A percentile compares a stretch with the other conserved stretches of the same genome.
Evolutionary conservation across 345 rosid species (phyloP).

Genomic region (Capsella bursapastoris): DNA sequence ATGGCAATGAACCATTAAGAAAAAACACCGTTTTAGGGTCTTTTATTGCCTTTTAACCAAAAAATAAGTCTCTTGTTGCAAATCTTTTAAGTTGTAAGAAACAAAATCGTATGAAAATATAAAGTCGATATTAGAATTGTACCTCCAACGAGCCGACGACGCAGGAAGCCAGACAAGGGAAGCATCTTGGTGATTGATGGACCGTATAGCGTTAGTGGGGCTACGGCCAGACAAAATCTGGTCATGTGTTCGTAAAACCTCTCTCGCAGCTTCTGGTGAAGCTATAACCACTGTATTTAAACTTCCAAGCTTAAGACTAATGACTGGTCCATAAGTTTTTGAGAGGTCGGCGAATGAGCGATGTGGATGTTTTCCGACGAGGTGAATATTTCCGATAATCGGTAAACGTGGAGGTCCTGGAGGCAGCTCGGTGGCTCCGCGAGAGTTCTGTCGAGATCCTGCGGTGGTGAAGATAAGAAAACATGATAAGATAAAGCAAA

Average conservation of each 20-base stretch:
- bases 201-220: slow-evolving; percentile 17
- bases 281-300: slow-evolving; percentile 17
- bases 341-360: slow-evolving; percentile 43
- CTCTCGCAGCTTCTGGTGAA: slow-evolving; percentile 33
- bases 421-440: neutral
- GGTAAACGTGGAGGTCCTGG: slow-evolving; percentile 46
- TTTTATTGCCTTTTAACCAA: neutral
- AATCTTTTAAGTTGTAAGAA: neutral
- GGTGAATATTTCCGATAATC: slow-evolving; percentile 49
- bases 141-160: slow-evolving; percentile 25
- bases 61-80: no score
- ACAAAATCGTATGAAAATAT: neutral
- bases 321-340: slow-evolving; percentile 50
- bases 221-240: slow-evolving; percentile 27
- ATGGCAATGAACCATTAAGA: neutral
- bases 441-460: slow-evolving; percentile 11
- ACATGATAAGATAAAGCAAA: slow-evolving; percentile 53
- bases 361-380: slow-evolving; percentile 43
- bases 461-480: slow-evolving; percentile 40
- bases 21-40: neutral
- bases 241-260: slow-evolving; percentile 42
- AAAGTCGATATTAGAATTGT: neutral
- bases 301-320: slow-evolving; percentile 40
- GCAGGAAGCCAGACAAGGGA: slow-evolving; percentile 31
- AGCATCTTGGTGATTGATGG: slow-evolving; percentile 26